Evolutionary conservation across 768 basidiomycete genomes (phyloP).

Genomic region (Serendipita sp.): DNA sequence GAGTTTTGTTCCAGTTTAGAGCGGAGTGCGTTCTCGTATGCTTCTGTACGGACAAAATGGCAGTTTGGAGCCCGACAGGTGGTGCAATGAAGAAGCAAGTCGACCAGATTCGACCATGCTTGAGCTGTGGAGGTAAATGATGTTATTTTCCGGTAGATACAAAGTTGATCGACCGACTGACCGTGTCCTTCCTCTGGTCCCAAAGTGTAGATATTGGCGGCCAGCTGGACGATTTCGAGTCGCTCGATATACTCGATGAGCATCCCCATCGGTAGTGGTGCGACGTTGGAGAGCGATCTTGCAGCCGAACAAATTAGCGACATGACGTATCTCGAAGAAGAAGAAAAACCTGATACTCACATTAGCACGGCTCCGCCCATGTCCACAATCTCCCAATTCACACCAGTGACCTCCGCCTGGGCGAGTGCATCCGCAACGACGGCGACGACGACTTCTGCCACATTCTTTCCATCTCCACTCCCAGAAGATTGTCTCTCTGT

Average conservation of each 20-base stretch:
- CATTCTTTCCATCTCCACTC: neutral
- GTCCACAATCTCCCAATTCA: neutral
- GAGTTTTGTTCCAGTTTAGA: neutral
- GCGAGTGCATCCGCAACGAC: neutral
- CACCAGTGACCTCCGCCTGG: neutral
- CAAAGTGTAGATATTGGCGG: neutral
- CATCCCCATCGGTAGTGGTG: neutral
- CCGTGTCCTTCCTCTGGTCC: neutral
- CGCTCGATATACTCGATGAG: conserved; percentile 4
- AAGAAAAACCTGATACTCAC: neutral
- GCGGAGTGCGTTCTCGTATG: neutral
- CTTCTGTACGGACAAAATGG: neutral
- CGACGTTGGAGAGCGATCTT: neutral
- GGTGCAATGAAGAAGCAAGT: neutral
- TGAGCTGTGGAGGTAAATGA: neutral
- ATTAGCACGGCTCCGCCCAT: neutral
- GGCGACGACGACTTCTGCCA: neutral
- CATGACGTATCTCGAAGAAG: too few species aligned
- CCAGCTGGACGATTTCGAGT: neutral
- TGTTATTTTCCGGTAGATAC: neutral
- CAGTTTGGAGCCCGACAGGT: neutral
- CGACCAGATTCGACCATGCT: neutral
- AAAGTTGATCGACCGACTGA: too few species aligned
- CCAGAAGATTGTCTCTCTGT: neutral
- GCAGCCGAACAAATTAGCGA: neutral